Percentiles rank a stretch among this genome's conserved stretches.
Evolutionary conservation across 2,329 filamentous ascomycete genomes (phyloP).

Genomic region (Fusarium protoensiforme): DNA sequence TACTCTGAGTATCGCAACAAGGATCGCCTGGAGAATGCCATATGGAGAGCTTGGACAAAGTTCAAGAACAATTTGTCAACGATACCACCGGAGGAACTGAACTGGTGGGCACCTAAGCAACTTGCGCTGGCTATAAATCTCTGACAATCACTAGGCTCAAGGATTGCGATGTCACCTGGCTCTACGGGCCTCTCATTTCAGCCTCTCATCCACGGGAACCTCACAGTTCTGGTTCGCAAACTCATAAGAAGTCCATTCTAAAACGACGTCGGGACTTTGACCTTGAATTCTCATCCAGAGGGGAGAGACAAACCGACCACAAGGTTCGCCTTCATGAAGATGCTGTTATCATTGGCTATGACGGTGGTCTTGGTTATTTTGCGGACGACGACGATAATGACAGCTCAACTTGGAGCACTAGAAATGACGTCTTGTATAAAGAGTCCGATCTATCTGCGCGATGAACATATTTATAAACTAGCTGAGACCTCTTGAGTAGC

Average conservation of each 20-base stretch:
- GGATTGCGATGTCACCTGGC: background rate
- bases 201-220: background rate
- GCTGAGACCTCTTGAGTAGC: background rate
- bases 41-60: background rate
- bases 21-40: background rate
- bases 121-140: fast-evolving
- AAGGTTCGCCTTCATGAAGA: background rate
- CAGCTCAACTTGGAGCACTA: background rate
- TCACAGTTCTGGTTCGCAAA: background rate
- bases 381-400: background rate
- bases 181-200: background rate
- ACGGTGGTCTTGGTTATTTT: background rate
- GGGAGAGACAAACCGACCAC: background rate
- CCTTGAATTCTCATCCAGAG: background rate
- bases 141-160: background rate
- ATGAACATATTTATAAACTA: background rate
- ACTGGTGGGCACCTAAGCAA: background rate
- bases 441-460: too few species aligned
- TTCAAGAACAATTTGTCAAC: background rate
- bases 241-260: background rate
- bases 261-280: background rate
- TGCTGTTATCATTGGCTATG: background rate
- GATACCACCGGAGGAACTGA: background rate
- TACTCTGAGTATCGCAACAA: background rate
- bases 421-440: too few species aligned